Base-by-base conservation (phyloP, 108 stramenopile species). In the Skeletonema tropicum region DNA sequence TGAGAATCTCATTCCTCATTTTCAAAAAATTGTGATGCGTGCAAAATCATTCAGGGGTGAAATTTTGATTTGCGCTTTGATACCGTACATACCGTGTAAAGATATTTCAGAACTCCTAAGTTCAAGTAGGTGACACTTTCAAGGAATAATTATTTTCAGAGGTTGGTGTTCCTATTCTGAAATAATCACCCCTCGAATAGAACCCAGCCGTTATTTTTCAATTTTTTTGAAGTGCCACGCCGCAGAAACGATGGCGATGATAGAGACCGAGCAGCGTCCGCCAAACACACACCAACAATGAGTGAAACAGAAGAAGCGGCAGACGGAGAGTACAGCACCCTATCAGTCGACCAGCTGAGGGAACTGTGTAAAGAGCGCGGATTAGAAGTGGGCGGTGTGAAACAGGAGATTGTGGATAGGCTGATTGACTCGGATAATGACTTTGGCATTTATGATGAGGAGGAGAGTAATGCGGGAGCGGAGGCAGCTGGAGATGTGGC, bases 231-330 rank as follows among this genome's bases (percentile, higher is more conserved):
- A 35, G 26, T 29, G n/a, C n/a, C n/a, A n/a, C n/a, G n/a, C n/a
- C n/a, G n/a, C n/a, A n/a, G n/a, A n/a, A n/a, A n/a, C n/a, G n/a
- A n/a, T n/a, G n/a, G n/a, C n/a, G n/a, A n/a, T n/a, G n/a, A n/a
- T n/a, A n/a, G n/a, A n/a, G n/a, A n/a, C n/a, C n/a, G n/a, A n/a
- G n/a, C n/a, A n/a, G n/a, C n/a, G n/a, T n/a, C n/a, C n/a, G n/a
- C n/a, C n/a, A n/a, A n/a, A n/a, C n/a, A n/a, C n/a, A 60, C 15
- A 60, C 17, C 3, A 55, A 55, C 52, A 55, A 55, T 55, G 52
- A 55, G 52, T 23, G 52, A 55, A 25, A 6, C 19, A 49, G 17
- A 19, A 19, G 48, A 49, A 49, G 19, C 17, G 19, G 48, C 17
- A 49, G 48, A 19, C 5, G 48, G 23, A 2, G 52, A 55, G 23